These are phyloP conservation scores for Aspergillus pseudonomiae DNA, from an alignment of 2,329 filamentous ascomycete species.

Conservation along the genomic window DNA sequence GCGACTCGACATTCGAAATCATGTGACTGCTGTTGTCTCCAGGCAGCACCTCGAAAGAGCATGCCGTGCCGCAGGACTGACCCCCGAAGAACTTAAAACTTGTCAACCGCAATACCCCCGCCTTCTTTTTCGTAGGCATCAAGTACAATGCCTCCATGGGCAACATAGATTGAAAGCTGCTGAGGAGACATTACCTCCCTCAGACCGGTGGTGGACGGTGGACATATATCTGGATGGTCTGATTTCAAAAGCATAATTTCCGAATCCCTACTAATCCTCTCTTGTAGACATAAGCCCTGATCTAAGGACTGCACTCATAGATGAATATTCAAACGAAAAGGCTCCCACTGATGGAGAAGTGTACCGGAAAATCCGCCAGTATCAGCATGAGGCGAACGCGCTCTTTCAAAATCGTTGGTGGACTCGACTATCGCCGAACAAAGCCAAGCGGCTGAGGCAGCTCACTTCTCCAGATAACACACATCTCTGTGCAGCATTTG, in stretches of 20 bases:
- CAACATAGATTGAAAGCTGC: slow-evolving; percentile 26
- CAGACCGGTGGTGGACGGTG: slow-evolving; percentile 33
- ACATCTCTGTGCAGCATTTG: slow-evolving; percentile 32
- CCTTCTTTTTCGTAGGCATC: neutral
- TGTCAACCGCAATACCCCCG: neutral
- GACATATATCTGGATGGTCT: slow-evolving; percentile 34
- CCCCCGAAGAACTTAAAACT: neutral
- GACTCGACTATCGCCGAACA: slow-evolving; percentile 22
- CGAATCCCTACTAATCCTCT: slow-evolving; percentile 8
- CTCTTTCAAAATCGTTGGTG: slow-evolving; percentile 21
- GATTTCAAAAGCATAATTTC: neutral
- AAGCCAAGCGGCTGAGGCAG: slow-evolving; percentile 17
- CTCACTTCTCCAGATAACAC: slow-evolving; percentile 16
- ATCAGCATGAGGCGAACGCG: slow-evolving; percentile 24
- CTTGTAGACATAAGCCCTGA: slow-evolving; percentile 21
- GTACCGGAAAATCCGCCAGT: slow-evolving; percentile 28
- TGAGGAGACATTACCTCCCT: slow-evolving; percentile 21
- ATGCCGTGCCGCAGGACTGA: neutral
- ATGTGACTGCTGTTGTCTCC: slow-evolving; percentile 19
- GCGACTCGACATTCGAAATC: slow-evolving; percentile 22
- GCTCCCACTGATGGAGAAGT: slow-evolving; percentile 25
- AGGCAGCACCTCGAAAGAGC: neutral
- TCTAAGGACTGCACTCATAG: slow-evolving; percentile 16
- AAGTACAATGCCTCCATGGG: slow-evolving; percentile 27
- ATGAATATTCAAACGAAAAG: slow-evolving; percentile 28